phyloP scores from a whole-genome alignment of 139 green algal species.

The Trebouxia sp. region DNA sequence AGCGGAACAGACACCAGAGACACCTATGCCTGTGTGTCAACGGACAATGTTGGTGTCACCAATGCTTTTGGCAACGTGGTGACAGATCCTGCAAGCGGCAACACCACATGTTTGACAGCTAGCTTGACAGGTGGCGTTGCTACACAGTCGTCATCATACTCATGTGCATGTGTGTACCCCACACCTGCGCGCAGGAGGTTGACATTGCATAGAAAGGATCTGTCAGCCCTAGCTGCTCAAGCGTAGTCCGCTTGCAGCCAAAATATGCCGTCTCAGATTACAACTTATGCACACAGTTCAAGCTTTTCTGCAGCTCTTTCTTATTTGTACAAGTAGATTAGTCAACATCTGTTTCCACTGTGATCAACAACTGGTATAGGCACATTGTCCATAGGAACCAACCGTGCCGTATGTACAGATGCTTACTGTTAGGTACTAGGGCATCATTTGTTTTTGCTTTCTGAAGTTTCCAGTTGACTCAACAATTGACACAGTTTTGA shows the following conservation, averaged over 20 bases:
- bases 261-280: no score
- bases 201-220: slow-evolving; percentile 2
- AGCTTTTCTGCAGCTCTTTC: neutral
- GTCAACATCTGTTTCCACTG: neutral
- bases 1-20: neutral
- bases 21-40: neutral
- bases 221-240: neutral
- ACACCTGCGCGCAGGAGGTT: neutral
- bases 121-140: neutral
- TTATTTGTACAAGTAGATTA: neutral
- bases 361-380: neutral
- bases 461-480: no score
- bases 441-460: no score
- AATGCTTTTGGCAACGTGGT: slow-evolving; percentile 18
- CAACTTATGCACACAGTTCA: no score
- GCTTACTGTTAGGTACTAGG: no score
- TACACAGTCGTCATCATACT: neutral
- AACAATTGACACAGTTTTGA: no score
- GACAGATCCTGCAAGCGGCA: neutral
- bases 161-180: neutral
- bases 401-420: neutral
- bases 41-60: neutral
- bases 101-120: neutral
- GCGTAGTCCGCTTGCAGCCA: no score
- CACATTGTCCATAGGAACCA: neutral